Base-by-base conservation (phyloP, 371 early-diverging fungal species). In the Coemansia sp. region DNA sequence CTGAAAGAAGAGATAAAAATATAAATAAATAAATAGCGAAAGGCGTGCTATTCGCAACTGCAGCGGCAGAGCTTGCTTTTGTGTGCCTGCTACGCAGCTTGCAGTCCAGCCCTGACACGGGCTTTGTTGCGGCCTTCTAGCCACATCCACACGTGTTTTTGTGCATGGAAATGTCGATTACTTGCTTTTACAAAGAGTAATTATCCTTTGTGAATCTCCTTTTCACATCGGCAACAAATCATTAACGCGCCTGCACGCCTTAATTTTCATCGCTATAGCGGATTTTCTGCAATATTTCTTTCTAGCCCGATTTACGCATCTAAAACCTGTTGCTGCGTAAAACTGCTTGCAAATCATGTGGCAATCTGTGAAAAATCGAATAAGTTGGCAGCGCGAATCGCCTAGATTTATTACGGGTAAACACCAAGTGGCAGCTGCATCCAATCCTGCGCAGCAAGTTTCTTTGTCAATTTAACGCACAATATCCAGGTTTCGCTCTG, bases 311-410 rank as follows among this genome's bases (percentile, higher is more conserved):
- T n/a, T 45, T 45, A 16, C 16, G 42, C 42, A 42, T 42, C 42
- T 16, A n/a, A 45, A 45, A 45, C n/a, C n/a, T 45, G 45, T n/a
- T 24, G 22, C 22, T 21, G 24, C 52, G 21, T 16, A 24, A 8
- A 52, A 24, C 26, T 26, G 26, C 52, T 18, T 8, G 55, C 14
- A 54, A 54, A 54, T 54, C 55, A 54, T 54, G 55, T 54, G 55
- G 31, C 26, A 54, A 54, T 54, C 55, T 1, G 13, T 16, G n/a
- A 31, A n/a, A 24, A 24, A 26, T 54, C 55, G 6, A n/a, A 54
- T 54, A 54, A 54, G 26, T 54, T 31, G 22, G 4, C 27, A 7
- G 16, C 18, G 13, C 16, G 29, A 16, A 5, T 5, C n/a, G n/a
- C n/a, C 26, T 1, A 24, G 14, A 24, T 52, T 26, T 52, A 52